These are phyloP conservation scores for Solanum bukasovii DNA, from an alignment of 257 asterid genomes.

Conservation along the genomic window DNA sequence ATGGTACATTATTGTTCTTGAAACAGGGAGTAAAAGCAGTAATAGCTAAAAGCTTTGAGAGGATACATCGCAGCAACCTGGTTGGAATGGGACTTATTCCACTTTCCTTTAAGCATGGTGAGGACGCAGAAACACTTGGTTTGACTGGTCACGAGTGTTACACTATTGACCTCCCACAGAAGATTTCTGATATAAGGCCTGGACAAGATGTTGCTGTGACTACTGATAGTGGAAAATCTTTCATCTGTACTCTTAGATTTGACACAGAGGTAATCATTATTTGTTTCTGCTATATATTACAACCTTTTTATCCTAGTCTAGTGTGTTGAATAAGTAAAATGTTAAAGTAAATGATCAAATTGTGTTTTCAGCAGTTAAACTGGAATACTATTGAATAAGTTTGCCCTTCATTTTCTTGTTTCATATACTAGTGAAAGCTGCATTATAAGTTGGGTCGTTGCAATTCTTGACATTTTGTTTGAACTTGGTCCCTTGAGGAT, in stretches of 20 bases:
- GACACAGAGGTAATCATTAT: slow-evolving; percentile 64
- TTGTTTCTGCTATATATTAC: neutral
- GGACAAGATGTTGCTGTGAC: slow-evolving; percentile 76
- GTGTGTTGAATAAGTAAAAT: neutral
- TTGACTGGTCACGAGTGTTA: slow-evolving; percentile 80
- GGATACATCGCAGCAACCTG: slow-evolving; percentile 90
- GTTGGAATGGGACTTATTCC: slow-evolving; percentile 96
- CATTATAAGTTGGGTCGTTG: neutral
- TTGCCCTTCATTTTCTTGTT: neutral
- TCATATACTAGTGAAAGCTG: neutral
- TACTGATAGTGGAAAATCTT: slow-evolving; percentile 62
- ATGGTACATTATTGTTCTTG: neutral
- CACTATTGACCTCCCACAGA: slow-evolving; percentile 67
- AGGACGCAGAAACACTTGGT: slow-evolving; percentile 73
- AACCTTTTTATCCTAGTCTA: neutral
- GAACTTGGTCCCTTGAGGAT: neutral
- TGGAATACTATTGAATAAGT: neutral
- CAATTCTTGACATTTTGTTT: neutral
- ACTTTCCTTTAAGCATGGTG: slow-evolving; percentile 80
- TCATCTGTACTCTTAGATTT: slow-evolving; percentile 62
- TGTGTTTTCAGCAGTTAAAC: neutral
- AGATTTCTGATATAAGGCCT: slow-evolving; percentile 51
- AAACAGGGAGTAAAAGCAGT: slow-evolving; percentile 92
- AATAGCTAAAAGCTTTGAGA: slow-evolving; percentile 87
- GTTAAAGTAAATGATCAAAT: neutral